Conservation (phyloP, 106 monocot genomes). For the Xerophyta viscosa region DNA sequence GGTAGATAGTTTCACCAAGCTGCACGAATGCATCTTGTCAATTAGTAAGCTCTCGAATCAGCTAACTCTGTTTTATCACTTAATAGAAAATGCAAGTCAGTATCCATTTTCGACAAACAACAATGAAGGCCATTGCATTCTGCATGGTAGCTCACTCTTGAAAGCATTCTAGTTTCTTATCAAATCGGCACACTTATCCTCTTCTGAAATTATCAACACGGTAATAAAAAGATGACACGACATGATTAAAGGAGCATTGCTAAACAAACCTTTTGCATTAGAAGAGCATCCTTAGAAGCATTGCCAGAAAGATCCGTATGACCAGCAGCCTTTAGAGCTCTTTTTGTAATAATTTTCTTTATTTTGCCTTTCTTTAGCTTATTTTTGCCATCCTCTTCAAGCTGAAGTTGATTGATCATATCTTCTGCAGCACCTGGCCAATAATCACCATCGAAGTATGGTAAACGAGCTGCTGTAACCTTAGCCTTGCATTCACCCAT, state of each 20-base stretch:
- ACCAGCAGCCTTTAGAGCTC: constrained; percentile 19
- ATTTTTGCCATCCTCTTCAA: constrained; percentile 21
- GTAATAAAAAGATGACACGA: background rate
- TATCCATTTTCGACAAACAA: too few species aligned
- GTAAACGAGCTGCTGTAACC: constrained; percentile 2
- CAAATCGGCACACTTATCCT: too few species aligned
- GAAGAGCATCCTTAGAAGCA: constrained; percentile 21
- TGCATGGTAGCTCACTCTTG: too few species aligned
- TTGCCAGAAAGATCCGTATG: constrained; percentile 5
- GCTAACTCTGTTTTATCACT: too few species aligned
- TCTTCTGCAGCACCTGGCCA: constrained; percentile 26
- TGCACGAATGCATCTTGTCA: too few species aligned
- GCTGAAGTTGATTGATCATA: constrained; percentile 9
- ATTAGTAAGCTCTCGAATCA: too few species aligned
- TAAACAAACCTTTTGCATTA: constrained; percentile 28
- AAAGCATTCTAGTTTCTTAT: too few species aligned
- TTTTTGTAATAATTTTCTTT: constrained; percentile 8
- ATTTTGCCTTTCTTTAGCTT: constrained; percentile 21
- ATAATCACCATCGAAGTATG: constrained; percentile 14
- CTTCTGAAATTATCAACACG: background rate
- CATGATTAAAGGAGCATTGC: too few species aligned
- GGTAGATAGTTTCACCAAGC: constrained; percentile 22
- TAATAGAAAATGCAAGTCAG: too few species aligned
- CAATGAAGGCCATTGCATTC: too few species aligned
- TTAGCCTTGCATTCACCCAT: background rate